Percentiles rank a stretch among this genome's conserved stretches.
phyloP scores from a whole-genome alignment of 495 filamentous ascomycete species.

The Thermochaetoides thermophila region DNA sequence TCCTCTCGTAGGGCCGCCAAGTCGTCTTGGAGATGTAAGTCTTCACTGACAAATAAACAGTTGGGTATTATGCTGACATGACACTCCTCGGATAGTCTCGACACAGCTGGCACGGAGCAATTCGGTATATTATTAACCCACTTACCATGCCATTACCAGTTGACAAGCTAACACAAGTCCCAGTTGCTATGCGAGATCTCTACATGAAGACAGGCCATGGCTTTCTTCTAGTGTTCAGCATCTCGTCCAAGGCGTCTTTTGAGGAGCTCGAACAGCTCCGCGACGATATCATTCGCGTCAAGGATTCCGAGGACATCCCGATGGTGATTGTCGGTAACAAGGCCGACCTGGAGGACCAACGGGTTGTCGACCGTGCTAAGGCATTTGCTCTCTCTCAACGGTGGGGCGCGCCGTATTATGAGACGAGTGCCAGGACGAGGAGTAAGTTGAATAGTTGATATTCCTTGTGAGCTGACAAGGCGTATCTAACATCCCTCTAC shows the following conservation, averaged over 20 bases:
- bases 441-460: conserved; percentile 27
- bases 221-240: conserved; percentile 94
- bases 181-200: conserved; percentile 58
- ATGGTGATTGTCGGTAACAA: conserved; percentile 98
- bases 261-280: conserved; percentile 76
- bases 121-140: conserved; percentile 55
- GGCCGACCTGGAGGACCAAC: conserved; percentile 84
- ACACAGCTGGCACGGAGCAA: conserved; percentile 95
- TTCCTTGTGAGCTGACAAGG: neutral
- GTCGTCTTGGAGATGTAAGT: conserved; percentile 88
- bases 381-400: conserved; percentile 77
- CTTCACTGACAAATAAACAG: neutral
- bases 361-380: conserved; percentile 63
- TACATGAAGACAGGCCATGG: conserved; percentile 97
- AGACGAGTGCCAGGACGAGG: conserved; percentile 68
- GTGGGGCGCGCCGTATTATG: conserved; percentile 93
- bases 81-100: conserved; percentile 43
- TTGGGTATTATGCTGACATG: conserved; percentile 6
- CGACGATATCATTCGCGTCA: conserved; percentile 94
- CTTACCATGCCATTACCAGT: neutral
- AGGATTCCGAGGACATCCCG: conserved; percentile 81
- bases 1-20: conserved; percentile 92
- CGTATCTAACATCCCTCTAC: neutral
- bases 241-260: conserved; percentile 74
- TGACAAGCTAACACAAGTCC: neutral